Conservation (phyloP, 78 protist genomes). For the Bodo saltans region DNA sequence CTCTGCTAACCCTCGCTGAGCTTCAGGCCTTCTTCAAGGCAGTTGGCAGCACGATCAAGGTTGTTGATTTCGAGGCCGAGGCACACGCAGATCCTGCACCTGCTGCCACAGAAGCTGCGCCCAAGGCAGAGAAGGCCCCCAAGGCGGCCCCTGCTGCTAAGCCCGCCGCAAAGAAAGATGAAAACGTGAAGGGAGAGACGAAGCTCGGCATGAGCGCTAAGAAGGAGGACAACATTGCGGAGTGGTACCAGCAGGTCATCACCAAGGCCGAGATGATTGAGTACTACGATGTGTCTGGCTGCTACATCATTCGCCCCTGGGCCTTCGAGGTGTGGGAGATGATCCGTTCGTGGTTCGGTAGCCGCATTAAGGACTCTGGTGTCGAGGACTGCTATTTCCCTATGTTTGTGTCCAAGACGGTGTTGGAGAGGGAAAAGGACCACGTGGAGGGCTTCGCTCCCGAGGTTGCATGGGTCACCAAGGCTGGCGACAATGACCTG, state of each 20-base stretch:
- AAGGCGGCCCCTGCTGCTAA: neutral
- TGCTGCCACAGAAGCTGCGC: constrained; percentile 12
- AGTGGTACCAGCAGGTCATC: constrained; percentile 59
- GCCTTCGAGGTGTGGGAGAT: constrained; percentile 81
- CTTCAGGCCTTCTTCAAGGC: neutral
- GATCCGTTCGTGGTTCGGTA: constrained; percentile 43
- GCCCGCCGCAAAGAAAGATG: constrained; percentile 14
- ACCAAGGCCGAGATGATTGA: constrained; percentile 81
- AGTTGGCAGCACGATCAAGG: neutral
- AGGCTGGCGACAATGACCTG: constrained; percentile 72
- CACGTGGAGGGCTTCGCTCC: constrained; percentile 43
- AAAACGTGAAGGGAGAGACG: neutral
- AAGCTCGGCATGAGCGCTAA: constrained; percentile 8
- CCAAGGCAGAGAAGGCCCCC: neutral
- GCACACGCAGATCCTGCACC: neutral
- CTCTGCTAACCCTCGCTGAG: neutral
- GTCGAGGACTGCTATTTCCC: constrained; percentile 94
- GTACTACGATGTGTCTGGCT: constrained; percentile 79
- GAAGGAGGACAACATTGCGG: constrained; percentile 32
- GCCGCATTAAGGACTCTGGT: constrained; percentile 38
- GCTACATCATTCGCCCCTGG: constrained; percentile 90
- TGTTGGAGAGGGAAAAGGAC: constrained; percentile 30
- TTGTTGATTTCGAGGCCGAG: neutral
- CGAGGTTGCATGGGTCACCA: constrained; percentile 97
- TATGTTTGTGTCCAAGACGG: constrained; percentile 80